Percentiles rank a stretch among this genome's conserved stretches.
Evolutionary conservation across 1,139 yeast species (phyloP).

Genomic region (Debaryomycetaceae sp.): DNA sequence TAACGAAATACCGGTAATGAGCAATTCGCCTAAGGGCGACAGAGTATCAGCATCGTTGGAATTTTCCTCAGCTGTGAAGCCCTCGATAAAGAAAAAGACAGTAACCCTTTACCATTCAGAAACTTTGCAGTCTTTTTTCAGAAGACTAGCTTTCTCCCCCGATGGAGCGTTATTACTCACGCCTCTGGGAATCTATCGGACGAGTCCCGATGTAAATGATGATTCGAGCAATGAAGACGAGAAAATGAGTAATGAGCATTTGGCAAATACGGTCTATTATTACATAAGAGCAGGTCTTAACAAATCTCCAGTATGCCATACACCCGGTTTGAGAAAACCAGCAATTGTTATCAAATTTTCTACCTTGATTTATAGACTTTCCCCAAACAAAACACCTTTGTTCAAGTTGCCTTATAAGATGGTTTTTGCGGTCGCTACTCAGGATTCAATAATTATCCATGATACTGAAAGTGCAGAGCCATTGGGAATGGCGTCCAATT

Average conservation of each 20-base stretch:
- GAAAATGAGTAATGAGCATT: constrained; percentile 22
- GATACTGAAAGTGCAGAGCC: constrained; percentile 72
- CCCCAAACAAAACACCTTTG: constrained; percentile 8
- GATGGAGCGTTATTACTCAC: constrained; percentile 81
- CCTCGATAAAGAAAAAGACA: constrained; percentile 10
- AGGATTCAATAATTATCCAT: constrained; percentile 78
- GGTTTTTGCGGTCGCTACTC: constrained; percentile 91
- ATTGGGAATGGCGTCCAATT: constrained; percentile 67
- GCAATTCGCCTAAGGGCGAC: constrained; percentile 26
- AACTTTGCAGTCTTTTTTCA: constrained; percentile 81
- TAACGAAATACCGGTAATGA: constrained; percentile 5
- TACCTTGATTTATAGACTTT: constrained; percentile 55
- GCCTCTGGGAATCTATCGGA: constrained; percentile 72
- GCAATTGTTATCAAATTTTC: constrained; percentile 79
- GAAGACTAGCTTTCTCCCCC: constrained; percentile 81
- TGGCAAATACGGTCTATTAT: constrained; percentile 67
- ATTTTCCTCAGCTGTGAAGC: constrained; percentile 36
- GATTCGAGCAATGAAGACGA: constrained; percentile 10
- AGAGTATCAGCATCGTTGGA: constrained; percentile 11
- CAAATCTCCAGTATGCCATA: constrained; percentile 66
- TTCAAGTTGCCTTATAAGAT: constrained; percentile 69
- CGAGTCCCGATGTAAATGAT: constrained; percentile 3
- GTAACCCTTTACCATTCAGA: constrained; percentile 68
- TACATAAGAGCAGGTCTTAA: constrained; percentile 69
- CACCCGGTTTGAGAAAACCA: constrained; percentile 80